Evolutionary conservation across 208 protist species (phyloP), one percentile per base, ranked within the genome.

Genomic region (Trypanosoma theileri): DNA sequence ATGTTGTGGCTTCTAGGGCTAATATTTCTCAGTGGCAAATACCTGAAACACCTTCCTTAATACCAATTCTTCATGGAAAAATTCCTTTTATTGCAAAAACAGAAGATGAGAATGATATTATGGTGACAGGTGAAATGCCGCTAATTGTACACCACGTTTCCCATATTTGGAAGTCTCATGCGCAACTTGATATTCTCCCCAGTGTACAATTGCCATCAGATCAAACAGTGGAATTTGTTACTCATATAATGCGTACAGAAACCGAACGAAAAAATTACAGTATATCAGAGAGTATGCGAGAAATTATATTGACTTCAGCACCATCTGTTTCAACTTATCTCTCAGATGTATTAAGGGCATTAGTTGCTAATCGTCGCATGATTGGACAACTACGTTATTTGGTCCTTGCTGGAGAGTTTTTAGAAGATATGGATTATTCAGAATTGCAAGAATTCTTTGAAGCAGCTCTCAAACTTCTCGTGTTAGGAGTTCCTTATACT

Each of bases 1-100:
- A 73, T 26, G 45, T 89, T 24, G 84, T 93, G 26, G 71, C 74
- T 35, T 93, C 88, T 19, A 81, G 75, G 16, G 62, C 58, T 10
- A 91, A 89, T 61, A 80, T 80, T 22, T 26, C 41, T 4, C 59
- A 74, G 19, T 92, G 82, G 80, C 80, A 78, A 46, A 56, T 12
- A 1, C 35, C 66, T 28, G 59, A 73, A 16, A 42, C 46, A 31
- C 13, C 57, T 40, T 59, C 66, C 42, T 45, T 69, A 19, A 16
- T 53, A 16, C 1, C 21, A 21, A 24, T 75, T 59, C 24, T 42
- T 35, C 0, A 68, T 57, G 70, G 24, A 44, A 57, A 16, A 11
- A 51, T 69, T 45, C 28, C 60, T 41, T 56, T 69, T 57, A 41
- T 69, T 26, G 44, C 70, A 16, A 11, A 53, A 40, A 57, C 45